Conservation (phyloP, 768 basidiomycete species). For the Boletus coccyginus region DNA sequence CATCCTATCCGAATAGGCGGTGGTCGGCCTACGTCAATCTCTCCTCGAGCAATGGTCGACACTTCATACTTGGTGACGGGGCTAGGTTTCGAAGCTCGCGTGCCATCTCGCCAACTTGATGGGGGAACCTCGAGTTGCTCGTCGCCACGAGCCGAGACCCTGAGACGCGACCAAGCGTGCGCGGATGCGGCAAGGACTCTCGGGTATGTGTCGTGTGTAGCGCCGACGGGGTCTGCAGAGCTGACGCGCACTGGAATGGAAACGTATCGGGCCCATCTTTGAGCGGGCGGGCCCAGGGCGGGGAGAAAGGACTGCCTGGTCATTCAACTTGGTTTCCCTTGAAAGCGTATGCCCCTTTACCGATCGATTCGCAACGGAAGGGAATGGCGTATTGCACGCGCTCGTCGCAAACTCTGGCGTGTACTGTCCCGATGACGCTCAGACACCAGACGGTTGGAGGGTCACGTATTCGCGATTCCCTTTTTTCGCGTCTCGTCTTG, state of each 20-base stretch:
- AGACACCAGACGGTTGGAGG: constrained; percentile 47
- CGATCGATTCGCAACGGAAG: constrained; percentile 25
- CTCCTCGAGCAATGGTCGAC: constrained; percentile 20
- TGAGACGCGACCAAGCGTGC: not conserved
- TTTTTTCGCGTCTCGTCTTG: too few species aligned
- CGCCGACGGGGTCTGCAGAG: too few species aligned
- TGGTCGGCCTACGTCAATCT: not conserved
- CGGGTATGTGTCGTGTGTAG: too few species aligned
- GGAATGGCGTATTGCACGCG: constrained; percentile 18
- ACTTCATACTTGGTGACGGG: not conserved
- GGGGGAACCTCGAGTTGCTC: constrained; percentile 26
- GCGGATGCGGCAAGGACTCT: too few species aligned
- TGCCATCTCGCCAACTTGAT: constrained; percentile 31
- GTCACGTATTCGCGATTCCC: constrained; percentile 28
- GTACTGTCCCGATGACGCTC: not conserved
- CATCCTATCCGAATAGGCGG: not conserved
- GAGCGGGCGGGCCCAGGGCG: not conserved
- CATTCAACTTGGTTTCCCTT: constrained; percentile 26
- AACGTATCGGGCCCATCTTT: constrained; percentile 1
- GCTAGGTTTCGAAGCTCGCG: constrained; percentile 25
- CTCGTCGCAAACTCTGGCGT: constrained; percentile 33
- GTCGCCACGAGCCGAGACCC: constrained; percentile 31
- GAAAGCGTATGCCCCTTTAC: constrained; percentile 26
- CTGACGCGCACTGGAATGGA: not conserved
- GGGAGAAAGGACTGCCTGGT: constrained; percentile 18